Conservation (phyloP, 495 filamentous ascomycete genomes). For the Clavariopsis aquatica region DNA sequence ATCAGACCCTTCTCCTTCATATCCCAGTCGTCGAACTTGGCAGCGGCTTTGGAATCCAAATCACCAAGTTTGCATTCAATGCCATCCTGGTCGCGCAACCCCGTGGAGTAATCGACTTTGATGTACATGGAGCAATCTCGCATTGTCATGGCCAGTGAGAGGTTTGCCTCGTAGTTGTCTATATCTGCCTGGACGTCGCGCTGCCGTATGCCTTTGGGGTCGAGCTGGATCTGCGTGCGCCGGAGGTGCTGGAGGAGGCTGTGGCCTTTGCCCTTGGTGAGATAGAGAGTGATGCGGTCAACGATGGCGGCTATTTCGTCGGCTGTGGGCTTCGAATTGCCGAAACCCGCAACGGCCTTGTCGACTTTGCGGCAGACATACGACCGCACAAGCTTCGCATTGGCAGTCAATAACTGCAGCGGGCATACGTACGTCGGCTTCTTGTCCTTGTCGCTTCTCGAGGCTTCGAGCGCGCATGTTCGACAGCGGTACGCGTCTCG, state of each 20-base stretch:
- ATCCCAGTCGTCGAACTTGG: constrained; percentile 74
- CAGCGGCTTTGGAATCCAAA: constrained; percentile 79
- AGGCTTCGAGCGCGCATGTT: constrained; percentile 75
- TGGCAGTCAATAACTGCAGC: constrained; percentile 54
- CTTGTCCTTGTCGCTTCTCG: constrained; percentile 18
- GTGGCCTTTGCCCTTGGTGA: constrained; percentile 22
- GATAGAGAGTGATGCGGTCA: constrained; percentile 8
- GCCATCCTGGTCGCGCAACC: no score
- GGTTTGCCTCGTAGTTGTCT: neutral
- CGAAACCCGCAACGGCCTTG: neutral
- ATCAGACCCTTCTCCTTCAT: constrained; percentile 46
- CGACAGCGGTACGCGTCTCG: constrained; percentile 67
- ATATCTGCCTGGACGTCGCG: constrained; percentile 35
- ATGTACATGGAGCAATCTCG: constrained; percentile 86
- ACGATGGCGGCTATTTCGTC: no score
- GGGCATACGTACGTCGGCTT: constrained; percentile 52
- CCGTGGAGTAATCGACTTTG: constrained; percentile 49
- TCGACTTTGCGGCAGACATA: constrained; percentile 9
- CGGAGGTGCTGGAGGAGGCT: constrained; percentile 48
- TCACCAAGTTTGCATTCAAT: constrained; percentile 81
- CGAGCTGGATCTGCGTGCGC: constrained; percentile 53
- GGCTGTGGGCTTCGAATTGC: neutral
- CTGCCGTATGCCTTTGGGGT: constrained; percentile 50
- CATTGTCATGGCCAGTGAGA: constrained; percentile 75
- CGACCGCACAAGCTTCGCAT: constrained; percentile 42